Conservation (phyloP, 164 flowering plant genomes). For the Saururus chinensis region DNA sequence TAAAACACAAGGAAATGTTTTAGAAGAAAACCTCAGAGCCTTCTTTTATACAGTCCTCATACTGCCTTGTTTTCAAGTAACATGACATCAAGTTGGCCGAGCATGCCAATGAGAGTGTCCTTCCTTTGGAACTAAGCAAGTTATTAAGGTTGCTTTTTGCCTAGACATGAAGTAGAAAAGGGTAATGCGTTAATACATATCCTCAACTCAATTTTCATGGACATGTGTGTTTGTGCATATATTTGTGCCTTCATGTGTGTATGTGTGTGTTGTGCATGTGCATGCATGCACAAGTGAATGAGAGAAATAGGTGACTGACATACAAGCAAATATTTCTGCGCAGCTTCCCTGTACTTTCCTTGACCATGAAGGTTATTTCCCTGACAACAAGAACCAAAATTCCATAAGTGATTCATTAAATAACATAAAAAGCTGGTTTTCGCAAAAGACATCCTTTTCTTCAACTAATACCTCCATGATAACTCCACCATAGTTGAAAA, state of each 20-base stretch:
- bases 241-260: no score
- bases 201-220: no score
- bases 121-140: conserved; percentile 44
- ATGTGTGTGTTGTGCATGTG: neutral
- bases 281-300: neutral
- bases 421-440: neutral
- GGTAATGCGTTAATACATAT: no score
- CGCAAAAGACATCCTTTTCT: no score
- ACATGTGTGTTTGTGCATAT: no score
- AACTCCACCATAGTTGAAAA: no score
- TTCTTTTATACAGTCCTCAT: conserved; percentile 74
- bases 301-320: conserved; percentile 16
- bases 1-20: neutral
- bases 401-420: neutral
- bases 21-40: conserved; percentile 67
- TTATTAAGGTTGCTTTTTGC: conserved; percentile 68
- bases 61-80: conserved; percentile 75
- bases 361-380: conserved; percentile 84
- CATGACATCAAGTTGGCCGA: conserved; percentile 96
- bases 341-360: conserved; percentile 61
- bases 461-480: no score
- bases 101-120: conserved; percentile 56
- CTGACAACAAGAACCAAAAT: conserved; percentile 26
- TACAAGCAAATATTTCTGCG: conserved; percentile 69
- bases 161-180: conserved; percentile 21